Percentiles rank a stretch among this genome's conserved stretches.
Conservation (phyloP, 2,329 filamentous ascomycete genomes). For the Trichoderma cornu-damae region DNA sequence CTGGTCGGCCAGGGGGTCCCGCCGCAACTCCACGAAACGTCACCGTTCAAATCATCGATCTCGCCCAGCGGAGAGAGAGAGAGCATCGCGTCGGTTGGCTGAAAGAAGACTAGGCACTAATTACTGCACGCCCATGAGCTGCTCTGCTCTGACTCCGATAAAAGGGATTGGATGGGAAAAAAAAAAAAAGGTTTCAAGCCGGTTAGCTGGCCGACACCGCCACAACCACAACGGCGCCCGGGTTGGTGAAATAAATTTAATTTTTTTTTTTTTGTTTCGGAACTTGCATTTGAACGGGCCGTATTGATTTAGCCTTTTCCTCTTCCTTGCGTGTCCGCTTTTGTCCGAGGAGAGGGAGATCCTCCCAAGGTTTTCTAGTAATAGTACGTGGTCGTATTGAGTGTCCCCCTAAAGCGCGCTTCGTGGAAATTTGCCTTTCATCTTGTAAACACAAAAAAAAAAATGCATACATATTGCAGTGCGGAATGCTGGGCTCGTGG, state of each 20-base stretch:
- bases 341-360: no score
- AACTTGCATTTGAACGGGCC: no score
- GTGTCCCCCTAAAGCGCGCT: no score
- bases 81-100: background rate
- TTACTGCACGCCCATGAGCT: background rate
- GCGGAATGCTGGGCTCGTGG: background rate
- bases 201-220: constrained; percentile 2
- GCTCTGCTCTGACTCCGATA: constrained; percentile 14
- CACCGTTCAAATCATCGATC: constrained; percentile 16
- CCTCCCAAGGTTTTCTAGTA: no score
- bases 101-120: constrained; percentile 4
- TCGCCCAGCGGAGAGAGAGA: constrained; percentile 8
- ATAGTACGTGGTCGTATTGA: no score
- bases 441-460: no score
- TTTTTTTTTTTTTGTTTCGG: no score
- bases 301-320: no score
- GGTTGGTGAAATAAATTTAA: no score
- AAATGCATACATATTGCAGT: background rate
- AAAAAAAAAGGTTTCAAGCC: background rate
- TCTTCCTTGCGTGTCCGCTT: no score
- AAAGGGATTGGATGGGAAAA: background rate
- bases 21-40: constrained; percentile 10
- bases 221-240: background rate
- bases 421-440: no score
- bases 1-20: constrained; percentile 7